Evolutionary conservation across 1,139 yeast species (phyloP).

Genomic region (Geotrichum klebahnii): DNA sequence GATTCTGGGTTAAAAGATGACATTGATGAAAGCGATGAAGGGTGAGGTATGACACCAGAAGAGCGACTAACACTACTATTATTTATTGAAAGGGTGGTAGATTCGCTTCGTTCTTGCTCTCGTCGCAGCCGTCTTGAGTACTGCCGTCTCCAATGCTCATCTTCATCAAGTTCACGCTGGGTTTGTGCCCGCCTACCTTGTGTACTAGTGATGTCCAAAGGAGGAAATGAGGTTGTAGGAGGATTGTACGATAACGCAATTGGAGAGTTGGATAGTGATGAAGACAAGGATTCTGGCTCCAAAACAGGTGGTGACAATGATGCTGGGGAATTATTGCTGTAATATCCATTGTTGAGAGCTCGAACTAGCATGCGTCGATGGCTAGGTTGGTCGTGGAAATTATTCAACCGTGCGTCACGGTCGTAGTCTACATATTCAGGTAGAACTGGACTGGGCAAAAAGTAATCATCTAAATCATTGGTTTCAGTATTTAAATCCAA

Average conservation of each 20-base stretch:
- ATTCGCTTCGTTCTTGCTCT: conserved; percentile 10
- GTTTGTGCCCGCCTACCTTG: background rate
- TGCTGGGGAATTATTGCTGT: background rate
- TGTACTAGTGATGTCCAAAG: background rate
- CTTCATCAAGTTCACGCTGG: conserved; percentile 4
- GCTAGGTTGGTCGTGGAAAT: background rate
- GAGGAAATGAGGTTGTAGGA: background rate
- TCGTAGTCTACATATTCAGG: conserved; percentile 3
- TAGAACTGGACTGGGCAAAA: conserved; percentile 5
- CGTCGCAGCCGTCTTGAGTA: conserved; percentile 10
- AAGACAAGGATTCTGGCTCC: background rate
- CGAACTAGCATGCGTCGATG: conserved; percentile 13
- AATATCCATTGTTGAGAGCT: conserved; percentile 2
- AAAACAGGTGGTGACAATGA: background rate
- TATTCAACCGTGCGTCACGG: background rate
- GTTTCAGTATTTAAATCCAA: background rate
- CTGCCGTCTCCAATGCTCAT: conserved; percentile 14
- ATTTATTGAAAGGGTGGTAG: background rate
- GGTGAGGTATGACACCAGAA: background rate
- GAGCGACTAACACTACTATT: background rate
- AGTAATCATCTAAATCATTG: conserved; percentile 9
- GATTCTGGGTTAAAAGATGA: background rate
- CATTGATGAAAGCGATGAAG: background rate
- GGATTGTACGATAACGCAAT: background rate
- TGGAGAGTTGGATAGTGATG: conserved; percentile 5